Conservation (phyloP, 2,329 filamentous ascomycete genomes). For the Sporothrix dimorphospora region DNA sequence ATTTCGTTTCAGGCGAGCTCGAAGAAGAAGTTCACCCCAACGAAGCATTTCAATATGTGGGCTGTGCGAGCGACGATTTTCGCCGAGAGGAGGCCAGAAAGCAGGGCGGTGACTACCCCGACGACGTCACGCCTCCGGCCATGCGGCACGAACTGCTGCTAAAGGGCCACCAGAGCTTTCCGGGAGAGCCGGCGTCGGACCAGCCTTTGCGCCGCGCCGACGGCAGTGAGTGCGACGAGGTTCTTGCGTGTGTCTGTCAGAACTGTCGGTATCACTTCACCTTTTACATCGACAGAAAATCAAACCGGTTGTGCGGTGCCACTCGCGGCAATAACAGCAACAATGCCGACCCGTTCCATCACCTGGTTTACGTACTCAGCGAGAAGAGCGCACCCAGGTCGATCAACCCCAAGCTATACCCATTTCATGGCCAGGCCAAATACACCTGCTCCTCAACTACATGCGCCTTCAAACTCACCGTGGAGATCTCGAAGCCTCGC, state of each 20-base stretch:
- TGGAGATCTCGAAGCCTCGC: slow-evolving; percentile 56
- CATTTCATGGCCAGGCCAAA: slow-evolving; percentile 42
- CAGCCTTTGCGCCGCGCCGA: slow-evolving; percentile 27
- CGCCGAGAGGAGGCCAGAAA: slow-evolving; percentile 26
- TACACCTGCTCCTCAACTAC: slow-evolving; percentile 48
- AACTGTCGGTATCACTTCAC: slow-evolving; percentile 43
- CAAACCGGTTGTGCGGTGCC: slow-evolving; percentile 29
- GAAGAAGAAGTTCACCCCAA: slow-evolving; percentile 14
- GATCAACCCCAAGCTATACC: slow-evolving; percentile 44
- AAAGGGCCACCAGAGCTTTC: slow-evolving; percentile 35
- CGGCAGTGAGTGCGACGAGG: slow-evolving; percentile 28
- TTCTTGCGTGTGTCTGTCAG: slow-evolving; percentile 40
- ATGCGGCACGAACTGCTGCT: slow-evolving; percentile 33
- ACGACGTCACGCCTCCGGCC: neutral
- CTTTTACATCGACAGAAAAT: slow-evolving; percentile 36
- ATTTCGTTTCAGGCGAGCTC: slow-evolving; percentile 32
- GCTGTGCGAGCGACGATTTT: slow-evolving; percentile 28
- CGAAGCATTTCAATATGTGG: slow-evolving; percentile 27
- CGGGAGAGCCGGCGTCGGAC: neutral
- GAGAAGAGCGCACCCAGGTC: slow-evolving; percentile 6
- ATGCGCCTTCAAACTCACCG: slow-evolving; percentile 48
- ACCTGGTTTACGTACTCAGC: slow-evolving; percentile 33
- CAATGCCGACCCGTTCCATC: slow-evolving; percentile 35
- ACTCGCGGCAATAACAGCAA: slow-evolving; percentile 29
- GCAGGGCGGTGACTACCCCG: neutral